These are phyloP conservation scores for Chlorella vulgaris DNA, from an alignment of 139 green algal genomes.

Conservation along the genomic window DNA sequence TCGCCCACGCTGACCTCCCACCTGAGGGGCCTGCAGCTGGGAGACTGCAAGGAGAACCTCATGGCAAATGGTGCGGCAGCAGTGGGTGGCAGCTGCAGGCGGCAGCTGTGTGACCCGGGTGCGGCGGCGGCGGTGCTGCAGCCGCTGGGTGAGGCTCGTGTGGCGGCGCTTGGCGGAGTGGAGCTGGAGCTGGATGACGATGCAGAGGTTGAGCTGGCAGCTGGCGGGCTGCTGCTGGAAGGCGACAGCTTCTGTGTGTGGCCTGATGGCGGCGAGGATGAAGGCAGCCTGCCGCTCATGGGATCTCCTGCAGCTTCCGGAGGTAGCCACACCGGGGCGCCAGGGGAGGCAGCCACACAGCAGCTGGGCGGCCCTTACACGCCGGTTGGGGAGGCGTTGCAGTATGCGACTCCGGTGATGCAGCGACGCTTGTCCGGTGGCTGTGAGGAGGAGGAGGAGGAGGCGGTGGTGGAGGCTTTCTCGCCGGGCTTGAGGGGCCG, in stretches of 20 bases:
- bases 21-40: conserved; percentile 22
- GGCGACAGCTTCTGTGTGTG: conserved; percentile 23
- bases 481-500: conserved; percentile 25
- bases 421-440: too few relatives aligned
- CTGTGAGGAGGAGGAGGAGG: background rate
- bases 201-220: conserved; percentile 24
- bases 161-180: background rate
- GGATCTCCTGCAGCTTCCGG: background rate
- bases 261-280: background rate
- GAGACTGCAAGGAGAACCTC: conserved; percentile 24
- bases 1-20: background rate
- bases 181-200: conserved; percentile 1
- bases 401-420: too few relatives aligned
- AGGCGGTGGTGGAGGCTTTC: conserved; percentile 39
- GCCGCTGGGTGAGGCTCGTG: conserved; percentile 1
- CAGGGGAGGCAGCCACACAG: background rate
- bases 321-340: background rate
- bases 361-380: background rate
- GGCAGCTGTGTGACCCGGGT: background rate
- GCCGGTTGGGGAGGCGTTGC: background rate
- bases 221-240: background rate
- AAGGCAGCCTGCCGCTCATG: background rate
- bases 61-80: background rate
- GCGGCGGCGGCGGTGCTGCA: background rate
- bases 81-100: background rate